Percentiles rank a stretch among this genome's conserved stretches.
Evolutionary conservation across 164 flowering plant genomes (phyloP).

Genomic region (Echeveria elegans): DNA sequence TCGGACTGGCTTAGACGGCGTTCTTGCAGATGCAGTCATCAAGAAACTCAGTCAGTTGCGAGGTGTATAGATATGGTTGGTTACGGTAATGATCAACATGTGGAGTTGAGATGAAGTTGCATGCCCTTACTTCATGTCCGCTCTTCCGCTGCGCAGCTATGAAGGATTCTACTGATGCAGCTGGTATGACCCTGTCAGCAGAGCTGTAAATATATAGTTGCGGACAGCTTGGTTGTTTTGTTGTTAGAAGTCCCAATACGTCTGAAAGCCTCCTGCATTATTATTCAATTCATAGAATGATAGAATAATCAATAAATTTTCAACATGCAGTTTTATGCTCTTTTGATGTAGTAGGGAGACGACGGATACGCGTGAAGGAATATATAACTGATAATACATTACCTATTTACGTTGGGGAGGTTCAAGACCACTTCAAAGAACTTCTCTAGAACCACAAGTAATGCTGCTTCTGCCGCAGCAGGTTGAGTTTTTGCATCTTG

Average conservation of each 20-base stretch:
- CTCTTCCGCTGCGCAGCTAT: constrained; percentile 59
- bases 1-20: constrained; percentile 12
- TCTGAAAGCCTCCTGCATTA: constrained; percentile 76
- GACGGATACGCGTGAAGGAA: neutral
- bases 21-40: constrained; percentile 65
- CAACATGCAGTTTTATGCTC: neutral
- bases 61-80: constrained; percentile 61
- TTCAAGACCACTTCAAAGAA: constrained; percentile 73
- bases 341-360: neutral
- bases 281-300: too few species aligned
- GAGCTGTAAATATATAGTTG: constrained; percentile 86
- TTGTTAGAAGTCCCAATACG: constrained; percentile 49
- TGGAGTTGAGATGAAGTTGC: constrained; percentile 79
- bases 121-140: constrained; percentile 82
- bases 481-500: constrained; percentile 29
- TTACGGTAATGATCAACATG: constrained; percentile 95
- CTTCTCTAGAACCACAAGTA: constrained; percentile 67
- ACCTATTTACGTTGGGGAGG: constrained; percentile 83
- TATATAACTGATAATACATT: too few species aligned
- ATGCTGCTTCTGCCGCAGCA: constrained; percentile 71
- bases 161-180: constrained; percentile 68
- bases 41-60: constrained; percentile 71
- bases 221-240: constrained; percentile 72
- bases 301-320: too few species aligned
- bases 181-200: constrained; percentile 89